These are phyloP conservation scores for Malassezia obtusa DNA, from an alignment of 1,284 basidiomycete species.

Conservation along the genomic window DNA sequence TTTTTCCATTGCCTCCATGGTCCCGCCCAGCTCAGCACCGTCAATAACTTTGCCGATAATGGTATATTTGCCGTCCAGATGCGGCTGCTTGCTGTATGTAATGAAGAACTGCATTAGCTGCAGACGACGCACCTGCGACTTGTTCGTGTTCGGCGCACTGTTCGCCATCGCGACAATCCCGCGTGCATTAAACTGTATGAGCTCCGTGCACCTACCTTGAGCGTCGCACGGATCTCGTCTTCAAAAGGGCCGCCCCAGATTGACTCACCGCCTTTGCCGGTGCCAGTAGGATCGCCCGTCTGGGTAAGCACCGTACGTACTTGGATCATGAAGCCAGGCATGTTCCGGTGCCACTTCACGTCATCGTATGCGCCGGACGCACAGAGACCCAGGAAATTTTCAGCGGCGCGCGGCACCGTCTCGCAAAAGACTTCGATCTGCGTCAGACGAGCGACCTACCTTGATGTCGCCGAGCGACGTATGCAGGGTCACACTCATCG, in stretches of 20 bases:
- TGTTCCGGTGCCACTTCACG: conserved; percentile 68
- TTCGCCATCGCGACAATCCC: conserved; percentile 47
- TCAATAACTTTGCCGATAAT: conserved; percentile 44
- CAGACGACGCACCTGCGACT: conserved; percentile 19
- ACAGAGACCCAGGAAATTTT: conserved; percentile 92
- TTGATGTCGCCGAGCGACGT: conserved; percentile 90
- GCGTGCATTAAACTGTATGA: conserved; percentile 28
- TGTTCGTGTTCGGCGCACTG: conserved; percentile 41
- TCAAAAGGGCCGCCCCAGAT: conserved; percentile 92
- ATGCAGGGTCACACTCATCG: conserved; percentile 84
- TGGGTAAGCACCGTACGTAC: conserved; percentile 71
- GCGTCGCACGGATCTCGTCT: conserved; percentile 65
- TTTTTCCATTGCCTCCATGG: conserved; percentile 55
- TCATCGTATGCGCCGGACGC: conserved; percentile 79
- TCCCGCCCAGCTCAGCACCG: conserved; percentile 36
- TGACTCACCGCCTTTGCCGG: conserved; percentile 81
- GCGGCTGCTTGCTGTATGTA: conserved; percentile 39
- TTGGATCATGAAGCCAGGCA: conserved; percentile 74
- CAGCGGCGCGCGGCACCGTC: conserved; percentile 81
- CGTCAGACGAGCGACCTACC: conserved; percentile 51
- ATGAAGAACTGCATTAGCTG: conserved; percentile 33
- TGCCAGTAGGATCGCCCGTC: conserved; percentile 92
- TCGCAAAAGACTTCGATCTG: conserved; percentile 96
- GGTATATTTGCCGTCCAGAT: conserved; percentile 43
- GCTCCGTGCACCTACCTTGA: conserved; percentile 13